Percentiles rank a stretch among this genome's conserved stretches.
phyloP scores from a whole-genome alignment of 2,329 filamentous ascomycete species.

The Diaporthe sp. region DNA sequence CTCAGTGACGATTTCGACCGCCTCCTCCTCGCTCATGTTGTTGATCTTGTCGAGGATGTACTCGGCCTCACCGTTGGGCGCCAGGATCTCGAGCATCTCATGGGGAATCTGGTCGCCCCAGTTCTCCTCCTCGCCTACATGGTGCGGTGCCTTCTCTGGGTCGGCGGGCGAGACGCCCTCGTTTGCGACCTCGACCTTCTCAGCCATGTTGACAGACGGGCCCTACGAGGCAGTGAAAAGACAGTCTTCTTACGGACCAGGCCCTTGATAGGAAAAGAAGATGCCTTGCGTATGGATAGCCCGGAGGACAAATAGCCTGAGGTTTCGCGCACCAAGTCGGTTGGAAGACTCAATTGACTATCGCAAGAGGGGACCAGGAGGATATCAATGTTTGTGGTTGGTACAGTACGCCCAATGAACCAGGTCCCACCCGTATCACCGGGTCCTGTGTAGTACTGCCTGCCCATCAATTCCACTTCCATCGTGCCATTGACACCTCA shows the following conservation, averaged over 20 bases:
- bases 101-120: conserved; percentile 55
- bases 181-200: conserved; percentile 23
- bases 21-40: conserved; percentile 58
- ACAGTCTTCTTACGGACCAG: no score
- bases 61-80: conserved; percentile 58
- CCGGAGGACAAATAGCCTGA: no score
- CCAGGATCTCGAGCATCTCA: conserved; percentile 56
- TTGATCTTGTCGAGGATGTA: conserved; percentile 58
- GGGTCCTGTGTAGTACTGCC: not conserved
- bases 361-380: conserved; percentile 1
- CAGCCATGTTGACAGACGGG: conserved; percentile 11
- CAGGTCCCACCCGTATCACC: conserved; percentile 34
- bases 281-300: not conserved
- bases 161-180: conserved; percentile 42
- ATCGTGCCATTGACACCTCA: conserved; percentile 19
- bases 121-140: conserved; percentile 37
- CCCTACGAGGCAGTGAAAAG: not conserved
- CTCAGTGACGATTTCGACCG: conserved; percentile 55
- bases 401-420: conserved; percentile 5
- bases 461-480: conserved; percentile 16
- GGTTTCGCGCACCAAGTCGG: no score
- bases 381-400: conserved; percentile 14
- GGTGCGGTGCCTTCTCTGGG: conserved; percentile 47
- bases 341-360: not conserved
- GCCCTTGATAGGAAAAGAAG: not conserved